Percentiles rank a stretch among this genome's conserved stretches.
These are phyloP conservation scores for Nitzschia putrida DNA, from an alignment of 108 stramenopile genomes.

Conservation along the genomic window DNA sequence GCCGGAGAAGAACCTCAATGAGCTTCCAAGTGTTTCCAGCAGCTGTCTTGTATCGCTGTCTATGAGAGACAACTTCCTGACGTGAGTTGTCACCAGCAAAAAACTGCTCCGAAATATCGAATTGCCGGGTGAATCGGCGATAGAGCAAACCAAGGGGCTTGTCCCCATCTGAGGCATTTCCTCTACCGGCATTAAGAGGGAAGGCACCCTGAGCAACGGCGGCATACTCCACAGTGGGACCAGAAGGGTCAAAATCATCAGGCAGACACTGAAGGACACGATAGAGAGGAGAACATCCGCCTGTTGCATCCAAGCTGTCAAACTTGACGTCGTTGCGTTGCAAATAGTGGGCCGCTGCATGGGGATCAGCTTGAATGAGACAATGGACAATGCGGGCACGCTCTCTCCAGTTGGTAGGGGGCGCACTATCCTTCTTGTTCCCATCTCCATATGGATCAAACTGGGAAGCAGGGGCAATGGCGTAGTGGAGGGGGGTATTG, in stretches of 20 bases:
- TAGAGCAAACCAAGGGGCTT: conserved; percentile 78
- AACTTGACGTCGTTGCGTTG: conserved; percentile 37
- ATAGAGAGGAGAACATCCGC: conserved; percentile 56
- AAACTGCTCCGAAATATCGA: conserved; percentile 83
- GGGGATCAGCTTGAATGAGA: conserved; percentile 39
- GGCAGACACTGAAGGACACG: conserved; percentile 60
- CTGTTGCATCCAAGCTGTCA: conserved; percentile 24
- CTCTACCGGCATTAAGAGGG: conserved; percentile 21
- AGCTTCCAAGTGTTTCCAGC: conserved; percentile 86
- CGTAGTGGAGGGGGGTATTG: conserved; percentile 62
- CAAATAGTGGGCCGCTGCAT: conserved; percentile 44
- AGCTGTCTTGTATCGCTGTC: conserved; percentile 70
- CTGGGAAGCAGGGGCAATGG: conserved; percentile 31
- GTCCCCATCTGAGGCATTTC: conserved; percentile 59
- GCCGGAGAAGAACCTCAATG: conserved; percentile 66
- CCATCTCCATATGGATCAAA: conserved; percentile 5
- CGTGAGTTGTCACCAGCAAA: conserved; percentile 88
- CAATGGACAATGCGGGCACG: conserved; percentile 33
- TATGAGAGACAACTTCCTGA: conserved; percentile 73
- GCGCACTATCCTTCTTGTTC: neutral
- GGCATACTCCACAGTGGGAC: conserved; percentile 67
- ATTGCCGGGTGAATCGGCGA: conserved; percentile 79
- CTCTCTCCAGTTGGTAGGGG: conserved; percentile 32
- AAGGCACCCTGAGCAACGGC: conserved; percentile 13
- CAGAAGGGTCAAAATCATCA: conserved; percentile 63